A percentile compares a stretch with the other conserved stretches of the same genome.
Conservation (phyloP, 768 basidiomycete species). For the Boletus edulis region DNA sequence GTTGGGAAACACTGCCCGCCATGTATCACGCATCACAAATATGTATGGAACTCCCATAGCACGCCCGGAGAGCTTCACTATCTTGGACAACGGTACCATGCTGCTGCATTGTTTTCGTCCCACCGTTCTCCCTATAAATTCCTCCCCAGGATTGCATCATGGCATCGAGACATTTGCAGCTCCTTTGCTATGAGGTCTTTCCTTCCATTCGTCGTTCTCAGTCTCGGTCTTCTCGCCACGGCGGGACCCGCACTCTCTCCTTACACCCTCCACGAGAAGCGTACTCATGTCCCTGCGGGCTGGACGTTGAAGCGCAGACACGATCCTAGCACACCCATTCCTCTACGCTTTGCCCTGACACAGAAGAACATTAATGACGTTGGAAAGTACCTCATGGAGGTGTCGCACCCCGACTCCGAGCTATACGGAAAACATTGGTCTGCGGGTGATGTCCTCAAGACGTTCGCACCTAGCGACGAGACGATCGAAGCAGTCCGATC, state of each 20-base stretch:
- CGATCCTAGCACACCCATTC: conserved; percentile 28
- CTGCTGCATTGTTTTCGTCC: neutral
- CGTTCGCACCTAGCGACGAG: conserved; percentile 22
- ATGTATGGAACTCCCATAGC: neutral
- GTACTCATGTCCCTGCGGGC: conserved; percentile 23
- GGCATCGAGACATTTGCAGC: neutral
- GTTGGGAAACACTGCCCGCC: too few species aligned
- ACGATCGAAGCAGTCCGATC: conserved; percentile 19
- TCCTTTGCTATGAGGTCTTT: conserved; percentile 14
- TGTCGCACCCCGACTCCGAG: conserved; percentile 34
- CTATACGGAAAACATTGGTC: conserved; percentile 35
- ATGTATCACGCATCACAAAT: neutral
- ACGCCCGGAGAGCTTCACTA: neutral
- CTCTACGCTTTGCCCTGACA: conserved; percentile 30
- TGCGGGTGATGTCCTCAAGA: conserved; percentile 23
- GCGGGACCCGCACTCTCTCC: conserved; percentile 13
- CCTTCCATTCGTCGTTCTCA: conserved; percentile 10
- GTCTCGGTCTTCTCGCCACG: neutral
- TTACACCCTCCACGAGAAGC: conserved; percentile 40
- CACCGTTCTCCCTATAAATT: conserved; percentile 15
- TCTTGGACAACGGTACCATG: neutral
- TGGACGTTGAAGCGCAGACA: conserved; percentile 40
- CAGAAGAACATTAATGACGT: conserved; percentile 14
- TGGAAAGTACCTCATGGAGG: conserved; percentile 29
- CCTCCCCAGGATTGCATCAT: neutral